Conservation (phyloP, 768 basidiomycete genomes). For the Dentipellis sp. region DNA sequence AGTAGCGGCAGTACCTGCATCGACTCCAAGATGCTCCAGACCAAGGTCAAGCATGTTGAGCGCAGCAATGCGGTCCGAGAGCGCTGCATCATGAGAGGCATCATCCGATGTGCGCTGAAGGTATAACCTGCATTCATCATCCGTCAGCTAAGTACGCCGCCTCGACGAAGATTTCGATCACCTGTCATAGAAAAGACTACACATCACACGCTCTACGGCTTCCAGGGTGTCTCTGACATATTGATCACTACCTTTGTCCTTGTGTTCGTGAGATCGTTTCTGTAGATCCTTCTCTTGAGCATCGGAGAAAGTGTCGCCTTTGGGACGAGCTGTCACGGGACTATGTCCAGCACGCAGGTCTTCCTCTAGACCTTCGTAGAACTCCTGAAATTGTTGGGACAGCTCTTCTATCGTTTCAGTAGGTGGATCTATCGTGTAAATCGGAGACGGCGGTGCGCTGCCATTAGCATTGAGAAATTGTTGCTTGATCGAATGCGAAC, state of each 20-base stretch:
- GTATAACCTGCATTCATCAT: constrained; percentile 50
- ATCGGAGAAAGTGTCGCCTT: constrained; percentile 10
- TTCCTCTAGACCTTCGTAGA: constrained; percentile 59
- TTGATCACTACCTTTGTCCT: constrained; percentile 22
- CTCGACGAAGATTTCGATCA: constrained; percentile 15
- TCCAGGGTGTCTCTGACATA: constrained; percentile 56
- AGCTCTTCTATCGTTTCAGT: constrained; percentile 44
- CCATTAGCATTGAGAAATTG: not conserved
- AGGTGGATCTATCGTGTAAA: constrained; percentile 33
- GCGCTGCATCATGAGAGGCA: constrained; percentile 78
- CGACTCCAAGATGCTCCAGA: constrained; percentile 83
- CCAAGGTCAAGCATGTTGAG: constrained; percentile 86
- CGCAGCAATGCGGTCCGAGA: constrained; percentile 84
- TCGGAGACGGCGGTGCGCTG: constrained; percentile 2
- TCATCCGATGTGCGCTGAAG: constrained; percentile 69
- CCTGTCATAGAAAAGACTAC: constrained; percentile 79
- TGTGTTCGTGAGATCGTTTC: constrained; percentile 1
- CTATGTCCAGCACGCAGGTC: constrained; percentile 41
- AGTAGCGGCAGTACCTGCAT: constrained; percentile 44
- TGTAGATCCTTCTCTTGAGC: constrained; percentile 12
- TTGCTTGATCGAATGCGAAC: constrained; percentile 1
- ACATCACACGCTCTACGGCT: constrained; percentile 62
- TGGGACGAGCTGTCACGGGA: constrained; percentile 20
- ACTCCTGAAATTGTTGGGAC: constrained; percentile 53
- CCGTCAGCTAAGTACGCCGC: not conserved